Percentiles rank a stretch among this genome's conserved stretches.
These are phyloP conservation scores for Crithidia sp. DNA, from an alignment of 208 protist genomes.

Conservation along the genomic window DNA sequence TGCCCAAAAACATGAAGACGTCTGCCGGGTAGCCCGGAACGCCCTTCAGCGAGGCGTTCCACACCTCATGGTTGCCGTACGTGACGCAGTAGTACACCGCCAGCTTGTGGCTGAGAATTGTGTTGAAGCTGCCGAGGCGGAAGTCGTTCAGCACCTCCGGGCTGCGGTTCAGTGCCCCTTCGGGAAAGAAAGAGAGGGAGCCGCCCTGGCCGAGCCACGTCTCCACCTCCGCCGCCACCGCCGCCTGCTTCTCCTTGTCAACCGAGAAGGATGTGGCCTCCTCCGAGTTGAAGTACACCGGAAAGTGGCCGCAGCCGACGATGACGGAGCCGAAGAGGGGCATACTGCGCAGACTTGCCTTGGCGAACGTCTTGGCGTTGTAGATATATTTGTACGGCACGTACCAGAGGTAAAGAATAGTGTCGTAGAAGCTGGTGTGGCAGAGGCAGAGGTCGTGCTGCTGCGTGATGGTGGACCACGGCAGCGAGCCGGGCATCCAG, in stretches of 20 bases:
- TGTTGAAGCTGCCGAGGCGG: constrained; percentile 83
- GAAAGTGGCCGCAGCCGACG: constrained; percentile 74
- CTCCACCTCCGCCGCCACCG: constrained; percentile 65
- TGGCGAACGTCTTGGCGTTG: constrained; percentile 71
- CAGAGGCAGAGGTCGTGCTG: constrained; percentile 72
- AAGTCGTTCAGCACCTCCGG: constrained; percentile 83
- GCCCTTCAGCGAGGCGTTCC: constrained; percentile 54
- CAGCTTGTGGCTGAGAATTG: constrained; percentile 65
- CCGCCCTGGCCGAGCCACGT: constrained; percentile 59
- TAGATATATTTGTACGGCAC: constrained; percentile 61
- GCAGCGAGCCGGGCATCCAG: constrained; percentile 65
- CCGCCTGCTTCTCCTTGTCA: constrained; percentile 82
- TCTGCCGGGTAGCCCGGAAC: constrained; percentile 80
- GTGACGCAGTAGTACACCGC: constrained; percentile 79
- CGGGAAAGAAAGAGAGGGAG: constrained; percentile 84
- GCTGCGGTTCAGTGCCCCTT: constrained; percentile 83
- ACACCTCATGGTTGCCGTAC: constrained; percentile 84
- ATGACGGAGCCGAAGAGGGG: constrained; percentile 83
- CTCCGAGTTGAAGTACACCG: constrained; percentile 81
- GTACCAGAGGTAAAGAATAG: constrained; percentile 66
- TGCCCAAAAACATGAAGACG: constrained; percentile 79
- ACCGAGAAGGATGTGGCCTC: constrained; percentile 63
- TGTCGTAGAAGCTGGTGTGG: constrained; percentile 91
- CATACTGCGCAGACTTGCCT: constrained; percentile 67
- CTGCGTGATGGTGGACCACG: constrained; percentile 48